phyloP scores from a whole-genome alignment of 1,284 basidiomycete species.

The Rugosomyces carneus region DNA sequence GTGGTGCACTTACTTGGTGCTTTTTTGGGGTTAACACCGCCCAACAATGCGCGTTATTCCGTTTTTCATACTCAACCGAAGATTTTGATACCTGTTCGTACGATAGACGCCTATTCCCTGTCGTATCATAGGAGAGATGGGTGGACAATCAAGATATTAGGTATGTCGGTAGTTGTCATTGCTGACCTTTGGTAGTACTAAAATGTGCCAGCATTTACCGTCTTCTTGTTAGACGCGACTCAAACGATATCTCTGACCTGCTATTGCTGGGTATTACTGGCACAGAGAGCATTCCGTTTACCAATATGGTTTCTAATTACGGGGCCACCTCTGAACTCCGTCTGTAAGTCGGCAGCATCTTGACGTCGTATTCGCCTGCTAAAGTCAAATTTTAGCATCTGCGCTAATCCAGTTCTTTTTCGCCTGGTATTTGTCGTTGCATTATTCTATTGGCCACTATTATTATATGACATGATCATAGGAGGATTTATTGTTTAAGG shows the following conservation, averaged over 20 bases:
- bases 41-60: neutral
- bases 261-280: neutral
- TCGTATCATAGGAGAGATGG: neutral
- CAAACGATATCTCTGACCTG: neutral
- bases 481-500: conserved; percentile 8
- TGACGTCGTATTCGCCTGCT: neutral
- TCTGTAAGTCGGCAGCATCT: neutral
- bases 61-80: too few relatives aligned
- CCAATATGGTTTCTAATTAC: neutral
- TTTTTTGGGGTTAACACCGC: neutral
- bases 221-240: neutral
- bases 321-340: neutral
- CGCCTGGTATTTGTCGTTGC: conserved; percentile 4
- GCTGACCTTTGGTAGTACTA: neutral
- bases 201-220: neutral
- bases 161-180: neutral
- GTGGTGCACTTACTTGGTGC: neutral
- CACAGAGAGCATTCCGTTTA: neutral
- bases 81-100: neutral
- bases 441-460: neutral
- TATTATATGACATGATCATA: neutral
- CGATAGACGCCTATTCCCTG: neutral
- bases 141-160: neutral
- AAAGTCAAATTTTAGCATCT: neutral
- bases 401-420: conserved; percentile 4